Evolutionary conservation across 331 rosid genomes (phyloP).

Genomic region (Telfairia occidentalis): DNA sequence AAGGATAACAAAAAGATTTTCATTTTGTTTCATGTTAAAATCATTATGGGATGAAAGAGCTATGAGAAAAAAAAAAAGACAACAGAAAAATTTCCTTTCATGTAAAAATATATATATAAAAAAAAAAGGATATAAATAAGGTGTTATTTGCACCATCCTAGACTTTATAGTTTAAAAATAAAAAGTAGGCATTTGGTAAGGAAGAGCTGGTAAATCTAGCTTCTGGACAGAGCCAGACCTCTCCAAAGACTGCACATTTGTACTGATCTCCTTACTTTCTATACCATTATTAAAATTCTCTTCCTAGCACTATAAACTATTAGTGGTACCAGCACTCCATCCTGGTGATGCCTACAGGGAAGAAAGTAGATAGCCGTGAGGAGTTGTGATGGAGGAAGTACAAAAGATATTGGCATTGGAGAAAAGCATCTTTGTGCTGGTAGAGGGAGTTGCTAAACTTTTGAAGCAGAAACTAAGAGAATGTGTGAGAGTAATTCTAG

Average conservation of each 20-base stretch:
- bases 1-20: neutral
- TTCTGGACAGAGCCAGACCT: too few species aligned
- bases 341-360: neutral
- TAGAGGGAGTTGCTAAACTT: neutral
- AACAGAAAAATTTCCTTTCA: neutral
- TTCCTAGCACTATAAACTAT: too few species aligned
- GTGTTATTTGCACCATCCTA: neutral
- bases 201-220: neutral
- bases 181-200: neutral
- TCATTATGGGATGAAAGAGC: neutral
- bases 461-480: too few species aligned
- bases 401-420: neutral
- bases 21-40: neutral
- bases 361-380: neutral
- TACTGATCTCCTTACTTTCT: too few species aligned
- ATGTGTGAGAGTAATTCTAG: too few species aligned
- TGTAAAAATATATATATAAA: neutral
- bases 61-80: neutral
- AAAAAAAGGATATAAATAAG: neutral
- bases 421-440: neutral
- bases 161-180: neutral
- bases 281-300: too few species aligned
- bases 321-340: neutral
- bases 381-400: too few species aligned
- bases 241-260: too few species aligned